phyloP scores from a whole-genome alignment of 352 stramenopile species.

The Phytophthora multivora region DNA sequence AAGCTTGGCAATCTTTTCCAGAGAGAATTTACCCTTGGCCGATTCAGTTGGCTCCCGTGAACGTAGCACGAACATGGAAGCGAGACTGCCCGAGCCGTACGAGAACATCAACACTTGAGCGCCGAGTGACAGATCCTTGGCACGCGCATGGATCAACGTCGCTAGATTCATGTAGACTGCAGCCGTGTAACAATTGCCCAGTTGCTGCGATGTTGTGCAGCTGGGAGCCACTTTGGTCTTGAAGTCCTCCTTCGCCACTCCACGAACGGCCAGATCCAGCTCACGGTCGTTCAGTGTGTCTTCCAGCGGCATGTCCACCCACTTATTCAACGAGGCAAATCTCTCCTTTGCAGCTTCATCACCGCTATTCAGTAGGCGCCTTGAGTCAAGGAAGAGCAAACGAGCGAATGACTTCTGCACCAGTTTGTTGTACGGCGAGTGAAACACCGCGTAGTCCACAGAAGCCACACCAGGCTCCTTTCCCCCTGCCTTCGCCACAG shows the following conservation, averaged over 20 bases:
- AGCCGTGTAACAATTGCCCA: slow-evolving; percentile 98
- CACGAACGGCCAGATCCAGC: slow-evolving; percentile 90
- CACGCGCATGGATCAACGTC: slow-evolving; percentile 83
- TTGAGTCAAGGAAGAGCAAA: slow-evolving; percentile 77
- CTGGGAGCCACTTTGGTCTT: slow-evolving; percentile 79
- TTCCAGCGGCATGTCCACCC: slow-evolving; percentile 80
- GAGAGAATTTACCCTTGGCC: slow-evolving; percentile 70
- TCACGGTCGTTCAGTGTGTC: slow-evolving; percentile 92
- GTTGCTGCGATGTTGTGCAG: slow-evolving; percentile 83
- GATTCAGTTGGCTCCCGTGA: slow-evolving; percentile 22
- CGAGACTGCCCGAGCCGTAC: slow-evolving; percentile 96
- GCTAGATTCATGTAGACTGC: slow-evolving; percentile 96
- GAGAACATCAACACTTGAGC: slow-evolving; percentile 95
- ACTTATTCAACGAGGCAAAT: slow-evolving; percentile 63
- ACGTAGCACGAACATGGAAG: slow-evolving; percentile 91
- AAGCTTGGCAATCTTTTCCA: slow-evolving; percentile 86
- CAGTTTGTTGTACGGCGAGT: slow-evolving; percentile 99
- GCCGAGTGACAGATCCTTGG: slow-evolving; percentile 46
- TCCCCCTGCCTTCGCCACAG: slow-evolving; percentile 5
- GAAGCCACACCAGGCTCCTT: slow-evolving; percentile 44
- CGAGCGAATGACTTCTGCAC: slow-evolving; percentile 96
- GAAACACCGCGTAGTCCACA: slow-evolving; percentile 95
- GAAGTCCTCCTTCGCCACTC: slow-evolving; percentile 79
- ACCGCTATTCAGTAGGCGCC: slow-evolving; percentile 30
- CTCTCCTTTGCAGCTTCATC: slow-evolving; percentile 23